Percentiles rank a stretch among this genome's conserved stretches.
Evolutionary conservation across 805 yeast genomes (phyloP).

Genomic region (Yarrowia keelungensis): DNA sequence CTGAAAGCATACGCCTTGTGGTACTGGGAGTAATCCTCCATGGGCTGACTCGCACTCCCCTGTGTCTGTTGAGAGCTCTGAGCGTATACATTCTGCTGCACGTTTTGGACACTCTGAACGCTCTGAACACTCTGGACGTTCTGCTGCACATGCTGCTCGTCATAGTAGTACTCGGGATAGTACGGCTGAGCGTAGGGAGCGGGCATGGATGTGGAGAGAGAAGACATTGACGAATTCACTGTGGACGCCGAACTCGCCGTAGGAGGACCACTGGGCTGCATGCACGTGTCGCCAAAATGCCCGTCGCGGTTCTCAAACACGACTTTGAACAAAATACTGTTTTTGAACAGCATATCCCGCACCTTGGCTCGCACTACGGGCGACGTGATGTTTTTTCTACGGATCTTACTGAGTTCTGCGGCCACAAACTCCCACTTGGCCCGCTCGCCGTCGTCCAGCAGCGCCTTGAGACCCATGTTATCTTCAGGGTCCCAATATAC

Average conservation of each 20-base stretch:
- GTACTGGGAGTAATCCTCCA: constrained; percentile 30
- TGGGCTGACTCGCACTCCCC: not conserved
- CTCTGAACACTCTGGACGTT: constrained; percentile 11
- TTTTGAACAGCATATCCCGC: constrained; percentile 59
- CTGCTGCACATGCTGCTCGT: constrained; percentile 33
- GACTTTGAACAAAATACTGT: constrained; percentile 66
- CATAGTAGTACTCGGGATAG: constrained; percentile 35
- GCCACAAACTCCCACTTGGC: constrained; percentile 75
- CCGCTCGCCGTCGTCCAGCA: constrained; percentile 72
- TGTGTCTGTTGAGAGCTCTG: constrained; percentile 16
- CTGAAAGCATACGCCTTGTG: constrained; percentile 33
- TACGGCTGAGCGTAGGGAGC: constrained; percentile 27
- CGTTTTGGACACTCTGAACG: not conserved
- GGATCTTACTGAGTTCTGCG: constrained; percentile 61
- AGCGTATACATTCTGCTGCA: constrained; percentile 18
- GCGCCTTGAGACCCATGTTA: constrained; percentile 56
- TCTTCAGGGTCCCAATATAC: constrained; percentile 69
- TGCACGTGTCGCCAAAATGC: constrained; percentile 11
- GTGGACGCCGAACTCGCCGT: not conserved
- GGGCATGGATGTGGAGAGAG: constrained; percentile 11
- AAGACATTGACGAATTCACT: constrained; percentile 5
- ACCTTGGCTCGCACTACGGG: constrained; percentile 63
- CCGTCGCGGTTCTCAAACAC: constrained; percentile 44
- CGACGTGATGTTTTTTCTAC: constrained; percentile 59
- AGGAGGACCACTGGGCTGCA: constrained; percentile 1